These are phyloP conservation scores for Diplodia corticola DNA, from an alignment of 2,329 filamentous ascomycete genomes.

Conservation along the genomic window DNA sequence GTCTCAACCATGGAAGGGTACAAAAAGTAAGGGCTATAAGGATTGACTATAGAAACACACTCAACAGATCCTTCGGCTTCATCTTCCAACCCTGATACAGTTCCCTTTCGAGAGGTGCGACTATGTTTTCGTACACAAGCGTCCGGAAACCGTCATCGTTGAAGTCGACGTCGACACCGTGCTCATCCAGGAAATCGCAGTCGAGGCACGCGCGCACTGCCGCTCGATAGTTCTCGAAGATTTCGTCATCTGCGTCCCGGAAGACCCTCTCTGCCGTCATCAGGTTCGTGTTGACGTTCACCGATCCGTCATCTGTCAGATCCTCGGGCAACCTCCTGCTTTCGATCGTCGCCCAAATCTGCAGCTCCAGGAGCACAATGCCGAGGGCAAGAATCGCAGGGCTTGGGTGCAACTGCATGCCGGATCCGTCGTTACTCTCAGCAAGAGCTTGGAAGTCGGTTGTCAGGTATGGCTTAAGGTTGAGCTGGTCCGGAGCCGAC, in stretches of 20 bases:
- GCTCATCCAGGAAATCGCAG: neutral
- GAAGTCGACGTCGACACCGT: neutral
- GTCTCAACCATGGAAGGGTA: neutral
- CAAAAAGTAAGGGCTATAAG: neutral
- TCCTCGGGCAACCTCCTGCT: neutral
- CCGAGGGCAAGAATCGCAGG: slow-evolving; percentile 7
- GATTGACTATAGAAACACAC: neutral
- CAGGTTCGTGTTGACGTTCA: slow-evolving; percentile 7
- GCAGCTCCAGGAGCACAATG: slow-evolving; percentile 11
- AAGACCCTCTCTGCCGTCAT: slow-evolving; percentile 8
- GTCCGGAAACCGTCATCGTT: neutral
- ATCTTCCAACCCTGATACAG: neutral
- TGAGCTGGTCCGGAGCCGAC: neutral
- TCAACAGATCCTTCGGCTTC: neutral
- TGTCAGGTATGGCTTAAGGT: neutral
- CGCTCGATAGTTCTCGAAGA: neutral
- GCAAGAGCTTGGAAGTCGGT: neutral
- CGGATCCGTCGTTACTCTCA: neutral
- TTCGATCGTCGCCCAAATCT: slow-evolving; percentile 12
- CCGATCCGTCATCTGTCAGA: neutral
- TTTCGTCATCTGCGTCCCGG: neutral
- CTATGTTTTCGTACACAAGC: slow-evolving; percentile 18
- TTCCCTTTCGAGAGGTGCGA: slow-evolving; percentile 12
- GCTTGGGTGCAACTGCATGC: neutral
- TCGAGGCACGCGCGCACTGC: neutral